A percentile compares a stretch with the other conserved stretches of the same genome.
These are phyloP conservation scores for Backusella morwellensis DNA, from an alignment of 192 early-diverging fungal genomes.

Conservation along the genomic window DNA sequence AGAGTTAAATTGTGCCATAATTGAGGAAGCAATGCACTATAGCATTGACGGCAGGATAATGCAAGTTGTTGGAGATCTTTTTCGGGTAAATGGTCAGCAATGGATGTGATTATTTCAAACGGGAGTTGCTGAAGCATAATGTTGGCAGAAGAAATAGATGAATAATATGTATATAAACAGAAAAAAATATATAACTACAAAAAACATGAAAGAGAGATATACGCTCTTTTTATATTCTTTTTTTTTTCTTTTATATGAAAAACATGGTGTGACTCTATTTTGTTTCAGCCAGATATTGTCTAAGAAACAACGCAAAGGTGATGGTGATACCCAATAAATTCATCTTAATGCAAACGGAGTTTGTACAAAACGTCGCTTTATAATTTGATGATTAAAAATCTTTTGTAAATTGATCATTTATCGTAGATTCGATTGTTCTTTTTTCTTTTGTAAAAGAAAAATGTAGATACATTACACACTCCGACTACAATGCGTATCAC, in stretches of 20 bases:
- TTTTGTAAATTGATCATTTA: neutral
- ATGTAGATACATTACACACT: neutral
- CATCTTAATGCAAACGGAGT: neutral
- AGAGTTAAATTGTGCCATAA: conserved; percentile 4
- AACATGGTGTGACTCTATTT: neutral
- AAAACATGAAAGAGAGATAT: neutral
- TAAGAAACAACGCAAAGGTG: neutral
- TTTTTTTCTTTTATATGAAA: neutral
- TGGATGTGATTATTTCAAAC: conserved; percentile 9
- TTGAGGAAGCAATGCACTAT: conserved; percentile 3
- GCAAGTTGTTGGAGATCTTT: neutral
- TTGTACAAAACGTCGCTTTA: neutral
- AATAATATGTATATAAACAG: neutral
- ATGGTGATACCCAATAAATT: neutral
- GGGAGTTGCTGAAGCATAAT: conserved; percentile 15
- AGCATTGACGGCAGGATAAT: neutral
- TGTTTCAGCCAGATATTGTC: neutral
- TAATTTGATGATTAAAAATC: neutral
- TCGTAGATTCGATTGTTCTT: neutral
- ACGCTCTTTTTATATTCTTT: neutral
- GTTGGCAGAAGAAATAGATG: conserved; percentile 2
- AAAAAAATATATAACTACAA: neutral
- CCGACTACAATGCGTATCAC: neutral
- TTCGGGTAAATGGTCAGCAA: neutral
- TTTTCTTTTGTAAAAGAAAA: neutral